Evolutionary conservation across 1,139 yeast genomes (phyloP).

Genomic region (Pichia sp.): DNA sequence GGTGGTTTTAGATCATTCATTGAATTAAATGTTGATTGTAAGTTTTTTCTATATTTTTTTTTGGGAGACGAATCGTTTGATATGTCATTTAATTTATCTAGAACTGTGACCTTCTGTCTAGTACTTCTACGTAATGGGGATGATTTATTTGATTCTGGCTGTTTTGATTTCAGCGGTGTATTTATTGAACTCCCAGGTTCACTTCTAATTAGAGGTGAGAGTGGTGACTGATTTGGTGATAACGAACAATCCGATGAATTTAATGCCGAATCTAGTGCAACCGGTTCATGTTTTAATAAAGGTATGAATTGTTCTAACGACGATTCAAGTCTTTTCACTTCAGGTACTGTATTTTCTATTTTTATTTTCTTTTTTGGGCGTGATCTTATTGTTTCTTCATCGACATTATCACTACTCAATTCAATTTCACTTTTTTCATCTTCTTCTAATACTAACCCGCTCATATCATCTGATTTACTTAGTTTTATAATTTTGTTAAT

Average conservation of each 20-base stretch:
- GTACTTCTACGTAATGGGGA: constrained; percentile 4
- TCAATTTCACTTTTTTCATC: constrained; percentile 15
- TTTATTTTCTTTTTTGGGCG: background rate
- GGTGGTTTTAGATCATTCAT: constrained; percentile 25
- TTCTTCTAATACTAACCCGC: constrained; percentile 22
- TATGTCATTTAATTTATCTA: constrained; percentile 2
- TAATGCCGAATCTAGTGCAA: background rate
- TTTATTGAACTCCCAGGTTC: background rate
- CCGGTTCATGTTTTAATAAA: background rate
- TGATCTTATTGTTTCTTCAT: background rate
- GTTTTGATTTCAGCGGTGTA: background rate
- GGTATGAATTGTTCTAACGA: background rate
- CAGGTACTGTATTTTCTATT: background rate
- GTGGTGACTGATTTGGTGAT: background rate
- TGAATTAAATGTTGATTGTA: constrained; percentile 8
- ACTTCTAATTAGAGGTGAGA: background rate
- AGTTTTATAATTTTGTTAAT: constrained; percentile 42
- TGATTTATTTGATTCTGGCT: background rate
- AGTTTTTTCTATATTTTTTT: constrained; percentile 2
- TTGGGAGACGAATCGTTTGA: constrained; percentile 1
- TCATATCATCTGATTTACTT: constrained; percentile 25
- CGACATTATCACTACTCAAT: background rate
- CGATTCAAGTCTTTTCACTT: background rate
- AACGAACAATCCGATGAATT: background rate
- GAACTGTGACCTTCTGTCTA: background rate